These are phyloP conservation scores for Fimicolochytrium jonesii DNA, from an alignment of 192 early-diverging fungal species.

Conservation along the genomic window DNA sequence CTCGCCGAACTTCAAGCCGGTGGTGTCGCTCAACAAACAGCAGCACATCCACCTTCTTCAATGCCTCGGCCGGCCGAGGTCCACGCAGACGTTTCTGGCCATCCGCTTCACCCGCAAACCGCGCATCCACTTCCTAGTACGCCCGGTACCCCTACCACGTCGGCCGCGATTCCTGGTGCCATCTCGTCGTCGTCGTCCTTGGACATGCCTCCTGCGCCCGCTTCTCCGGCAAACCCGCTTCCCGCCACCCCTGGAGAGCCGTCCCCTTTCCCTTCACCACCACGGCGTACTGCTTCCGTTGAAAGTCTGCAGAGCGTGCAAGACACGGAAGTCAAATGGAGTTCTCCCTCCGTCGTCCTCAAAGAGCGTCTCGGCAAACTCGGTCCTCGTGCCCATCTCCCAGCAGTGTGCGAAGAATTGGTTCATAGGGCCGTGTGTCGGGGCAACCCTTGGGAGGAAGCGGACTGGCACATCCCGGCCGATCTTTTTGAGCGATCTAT, in stretches of 20 bases:
- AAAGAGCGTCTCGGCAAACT: conserved; percentile 17
- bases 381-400: conserved; percentile 17
- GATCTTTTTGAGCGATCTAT: conserved; percentile 25
- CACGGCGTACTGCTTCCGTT: no score
- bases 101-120: no score
- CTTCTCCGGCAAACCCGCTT: neutral
- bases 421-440: conserved; percentile 11
- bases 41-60: no score
- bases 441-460: conserved; percentile 26
- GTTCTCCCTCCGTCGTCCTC: conserved; percentile 20
- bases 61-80: no score
- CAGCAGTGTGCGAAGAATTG: conserved; percentile 19
- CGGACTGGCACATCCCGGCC: conserved; percentile 18
- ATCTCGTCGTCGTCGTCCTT: neutral
- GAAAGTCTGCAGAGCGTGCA: no score
- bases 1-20: conserved; percentile 9
- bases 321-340: no score
- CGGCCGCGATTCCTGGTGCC: no score
- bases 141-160: no score
- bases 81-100: no score
- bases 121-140: no score
- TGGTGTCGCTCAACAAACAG: neutral
- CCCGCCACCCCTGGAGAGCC: conserved; percentile 4
- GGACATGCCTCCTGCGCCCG: neutral
- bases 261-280: conserved; percentile 2